phyloP scores from a whole-genome alignment of 345 rosid species.

The Clarkia xantiana region DNA sequence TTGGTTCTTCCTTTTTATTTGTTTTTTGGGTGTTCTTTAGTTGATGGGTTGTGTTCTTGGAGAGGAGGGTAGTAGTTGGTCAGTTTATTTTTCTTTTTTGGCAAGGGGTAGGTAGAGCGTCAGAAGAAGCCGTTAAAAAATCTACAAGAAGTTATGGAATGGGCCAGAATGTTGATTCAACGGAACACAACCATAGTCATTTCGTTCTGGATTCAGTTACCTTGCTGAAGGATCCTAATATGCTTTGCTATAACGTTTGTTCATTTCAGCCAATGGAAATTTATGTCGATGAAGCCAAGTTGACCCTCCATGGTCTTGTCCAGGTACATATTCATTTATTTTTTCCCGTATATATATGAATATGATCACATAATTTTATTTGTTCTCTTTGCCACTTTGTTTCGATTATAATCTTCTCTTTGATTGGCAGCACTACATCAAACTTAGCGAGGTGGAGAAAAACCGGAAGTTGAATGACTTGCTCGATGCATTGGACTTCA shows the following conservation, averaged over 20 bases:
- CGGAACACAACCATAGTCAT: slow-evolving; percentile 40
- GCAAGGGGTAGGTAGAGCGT: background rate
- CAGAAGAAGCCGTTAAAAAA: too few relatives aligned
- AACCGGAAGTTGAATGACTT: slow-evolving; percentile 95
- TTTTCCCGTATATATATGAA: too few relatives aligned
- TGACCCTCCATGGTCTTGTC: slow-evolving; percentile 98
- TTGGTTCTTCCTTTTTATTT: background rate
- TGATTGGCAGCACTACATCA: slow-evolving; percentile 82
- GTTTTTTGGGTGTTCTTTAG: background rate
- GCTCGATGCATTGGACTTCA: slow-evolving; percentile 95
- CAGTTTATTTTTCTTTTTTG: background rate
- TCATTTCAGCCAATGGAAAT: slow-evolving; percentile 99
- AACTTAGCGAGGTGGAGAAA: slow-evolving; percentile 85
- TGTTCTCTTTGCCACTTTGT: background rate
- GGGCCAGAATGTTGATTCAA: slow-evolving; percentile 34
- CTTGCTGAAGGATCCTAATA: slow-evolving; percentile 59
- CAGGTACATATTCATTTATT: slow-evolving; percentile 38
- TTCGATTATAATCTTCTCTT: background rate
- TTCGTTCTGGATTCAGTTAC: slow-evolving; percentile 50
- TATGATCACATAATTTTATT: background rate
- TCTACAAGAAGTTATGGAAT: slow-evolving; percentile 11
- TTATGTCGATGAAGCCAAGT: slow-evolving; percentile 95
- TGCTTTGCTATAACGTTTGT: slow-evolving; percentile 61
- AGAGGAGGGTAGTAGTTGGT: background rate
- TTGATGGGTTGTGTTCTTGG: background rate